Evolutionary conservation across 805 yeast species (phyloP).

Genomic region (Candida vartiovaarae): DNA sequence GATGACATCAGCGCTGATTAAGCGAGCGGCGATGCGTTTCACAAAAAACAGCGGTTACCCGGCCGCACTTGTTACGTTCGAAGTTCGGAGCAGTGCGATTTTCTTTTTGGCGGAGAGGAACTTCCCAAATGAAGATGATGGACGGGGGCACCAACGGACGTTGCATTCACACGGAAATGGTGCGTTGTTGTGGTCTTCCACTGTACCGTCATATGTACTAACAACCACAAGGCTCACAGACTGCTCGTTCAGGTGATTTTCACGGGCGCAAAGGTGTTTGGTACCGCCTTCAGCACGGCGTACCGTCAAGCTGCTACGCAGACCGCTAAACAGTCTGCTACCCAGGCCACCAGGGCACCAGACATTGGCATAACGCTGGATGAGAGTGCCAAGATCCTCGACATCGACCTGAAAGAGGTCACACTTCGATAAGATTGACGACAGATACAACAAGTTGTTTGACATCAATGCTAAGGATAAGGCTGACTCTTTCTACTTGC

Average conservation of each 20-base stretch:
- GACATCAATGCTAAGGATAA: conserved; percentile 88
- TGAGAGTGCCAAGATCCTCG: conserved; percentile 88
- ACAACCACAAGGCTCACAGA: conserved; percentile 67
- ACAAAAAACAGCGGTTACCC: no score
- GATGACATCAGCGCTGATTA: no score
- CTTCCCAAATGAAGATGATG: no score
- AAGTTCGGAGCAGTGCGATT: no score
- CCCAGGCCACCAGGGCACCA: conserved; percentile 39
- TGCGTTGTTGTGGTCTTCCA: not conserved
- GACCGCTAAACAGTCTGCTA: conserved; percentile 64
- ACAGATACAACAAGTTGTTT: conserved; percentile 74
- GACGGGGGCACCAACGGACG: no score
- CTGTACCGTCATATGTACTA: not conserved
- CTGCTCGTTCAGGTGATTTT: conserved; percentile 80
- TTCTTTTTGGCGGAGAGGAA: no score
- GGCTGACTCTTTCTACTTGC: conserved; percentile 93
- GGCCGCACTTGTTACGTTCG: no score
- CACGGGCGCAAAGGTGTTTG: conserved; percentile 94
- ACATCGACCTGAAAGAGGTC: conserved; percentile 54
- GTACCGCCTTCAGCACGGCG: conserved; percentile 94
- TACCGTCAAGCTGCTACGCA: conserved; percentile 95
- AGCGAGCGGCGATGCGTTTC: no score
- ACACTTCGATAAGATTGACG: conserved; percentile 57
- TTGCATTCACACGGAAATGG: not conserved
- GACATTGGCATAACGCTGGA: conserved; percentile 74